Evolutionary conservation across 495 filamentous ascomycete genomes (phyloP), one percentile per base, ranked within the genome.

Genomic region (Schizothecium vesticola): DNA sequence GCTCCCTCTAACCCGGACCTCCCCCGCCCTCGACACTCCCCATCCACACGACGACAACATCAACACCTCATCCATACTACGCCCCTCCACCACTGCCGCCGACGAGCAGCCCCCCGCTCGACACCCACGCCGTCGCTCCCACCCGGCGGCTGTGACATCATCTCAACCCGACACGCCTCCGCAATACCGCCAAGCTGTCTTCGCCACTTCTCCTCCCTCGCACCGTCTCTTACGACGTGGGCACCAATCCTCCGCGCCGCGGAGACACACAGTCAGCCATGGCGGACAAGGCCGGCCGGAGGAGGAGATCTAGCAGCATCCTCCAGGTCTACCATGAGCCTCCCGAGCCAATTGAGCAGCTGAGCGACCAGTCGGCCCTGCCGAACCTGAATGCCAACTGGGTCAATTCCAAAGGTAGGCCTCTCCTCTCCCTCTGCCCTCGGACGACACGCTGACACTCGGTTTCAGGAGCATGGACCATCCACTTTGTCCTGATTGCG

Each of bases 311-410:
- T 74, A 97, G 94, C 83, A 97, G 94, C 79, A 85, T 98, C 78
- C 90, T 97, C 78, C 82, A 84, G 75, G 80, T 87, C 72, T 98
- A 98, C 80, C 92, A 93, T 74, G 94, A 98, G 78, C 94, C 94
- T 51, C 86, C 87, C 63, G 94, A 98, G 81, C 94, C 92, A 67
- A 86, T 97, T 79, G 94, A 98, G 83, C 94, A 97, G 76, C 88
- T 93, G 77, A 97, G 91, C 72, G 95, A 99, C 79, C 95, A 99
- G 86, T 89, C 92, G 28, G 92, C 92, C 13, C 80, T 97, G 69
- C 95, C 95, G 31, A 99, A 99, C 74, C 79, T 97, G 77, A 99
- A 99, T 83, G 92, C 95, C 71, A 90, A 96, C 80, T 99, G 95
- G 95, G 95, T 97, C 70, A 97, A 99, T 81, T 92, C 92, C 70